A percentile compares a stretch with the other conserved stretches of the same genome.
Conservation (phyloP, 2,329 filamentous ascomycete species). For the Graphilbum fragrans region DNA sequence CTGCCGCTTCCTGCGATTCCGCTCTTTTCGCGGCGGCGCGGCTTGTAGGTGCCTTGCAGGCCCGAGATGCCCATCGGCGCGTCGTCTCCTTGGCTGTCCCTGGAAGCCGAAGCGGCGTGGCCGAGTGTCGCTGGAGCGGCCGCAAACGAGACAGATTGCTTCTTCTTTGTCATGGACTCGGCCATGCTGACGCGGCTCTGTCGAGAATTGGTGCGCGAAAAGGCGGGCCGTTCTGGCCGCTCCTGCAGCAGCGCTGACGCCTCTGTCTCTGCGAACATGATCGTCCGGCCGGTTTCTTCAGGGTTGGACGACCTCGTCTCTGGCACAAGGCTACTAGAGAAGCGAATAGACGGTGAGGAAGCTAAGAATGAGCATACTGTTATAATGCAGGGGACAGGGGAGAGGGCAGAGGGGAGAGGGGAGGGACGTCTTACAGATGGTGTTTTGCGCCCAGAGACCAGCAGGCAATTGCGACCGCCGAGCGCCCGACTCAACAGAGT, state of each 20-base stretch:
- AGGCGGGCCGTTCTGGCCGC: constrained; percentile 22
- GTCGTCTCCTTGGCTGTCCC: neutral
- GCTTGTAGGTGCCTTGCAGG: constrained; percentile 27
- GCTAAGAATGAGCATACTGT: constrained; percentile 5
- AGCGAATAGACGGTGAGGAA: constrained; percentile 38
- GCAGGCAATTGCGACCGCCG: neutral
- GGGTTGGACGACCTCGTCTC: constrained; percentile 54
- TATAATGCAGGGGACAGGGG: too few relatives aligned
- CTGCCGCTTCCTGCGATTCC: neutral
- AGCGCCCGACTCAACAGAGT: neutral
- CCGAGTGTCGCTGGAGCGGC: neutral
- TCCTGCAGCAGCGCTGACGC: constrained; percentile 7
- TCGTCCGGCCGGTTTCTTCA: constrained; percentile 54
- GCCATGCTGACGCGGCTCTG: constrained; percentile 15
- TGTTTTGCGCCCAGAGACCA: neutral
- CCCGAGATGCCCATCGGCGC: constrained; percentile 30
- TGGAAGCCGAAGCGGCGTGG: neutral
- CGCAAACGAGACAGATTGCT: neutral
- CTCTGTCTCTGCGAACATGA: constrained; percentile 56
- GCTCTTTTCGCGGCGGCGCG: neutral
- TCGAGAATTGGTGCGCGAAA: constrained; percentile 35
- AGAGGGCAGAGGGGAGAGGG: too few relatives aligned
- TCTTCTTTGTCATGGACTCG: constrained; percentile 34
- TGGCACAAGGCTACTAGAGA: constrained; percentile 62
- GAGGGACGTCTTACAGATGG: neutral